phyloP scores from a whole-genome alignment of 1,139 yeast genomes.

The Protomyces inundatus region DNA sequence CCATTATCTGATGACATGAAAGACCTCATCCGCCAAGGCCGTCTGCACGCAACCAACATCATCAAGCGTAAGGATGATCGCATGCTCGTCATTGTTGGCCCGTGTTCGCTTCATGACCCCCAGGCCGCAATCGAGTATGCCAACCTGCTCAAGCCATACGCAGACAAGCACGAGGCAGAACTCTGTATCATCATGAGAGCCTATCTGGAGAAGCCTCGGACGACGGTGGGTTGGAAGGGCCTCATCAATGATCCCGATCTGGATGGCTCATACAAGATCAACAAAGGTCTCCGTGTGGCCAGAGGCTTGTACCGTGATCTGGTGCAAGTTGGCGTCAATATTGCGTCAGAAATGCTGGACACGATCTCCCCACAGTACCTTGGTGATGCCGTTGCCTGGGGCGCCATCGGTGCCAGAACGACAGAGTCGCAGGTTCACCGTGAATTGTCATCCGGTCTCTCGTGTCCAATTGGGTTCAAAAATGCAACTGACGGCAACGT shows the following conservation, averaged over 20 bases:
- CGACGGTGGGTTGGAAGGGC: constrained; percentile 99
- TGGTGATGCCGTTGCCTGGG: constrained; percentile 84
- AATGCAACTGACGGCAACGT: constrained; percentile 92
- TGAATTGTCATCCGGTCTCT: constrained; percentile 91
- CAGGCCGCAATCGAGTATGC: constrained; percentile 87
- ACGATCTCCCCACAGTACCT: constrained; percentile 97
- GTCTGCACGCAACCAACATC: constrained; percentile 67
- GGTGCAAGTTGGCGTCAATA: constrained; percentile 51
- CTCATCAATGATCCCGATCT: constrained; percentile 94
- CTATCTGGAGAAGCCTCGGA: constrained; percentile 94
- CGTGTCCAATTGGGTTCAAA: constrained; percentile 98
- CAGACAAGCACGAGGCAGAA: constrained; percentile 67
- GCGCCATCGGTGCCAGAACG: constrained; percentile 98
- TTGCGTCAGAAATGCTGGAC: constrained; percentile 96
- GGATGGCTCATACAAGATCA: constrained; percentile 86
- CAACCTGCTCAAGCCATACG: constrained; percentile 55
- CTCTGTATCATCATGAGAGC: constrained; percentile 91
- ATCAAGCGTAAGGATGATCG: constrained; percentile 63
- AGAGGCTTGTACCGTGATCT: constrained; percentile 80
- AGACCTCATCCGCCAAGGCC: constrained; percentile 65
- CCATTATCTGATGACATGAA: constrained; percentile 62
- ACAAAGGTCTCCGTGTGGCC: constrained; percentile 85
- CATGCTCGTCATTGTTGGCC: constrained; percentile 79
- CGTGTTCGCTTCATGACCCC: constrained; percentile 93
- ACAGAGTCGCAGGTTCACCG: constrained; percentile 97